Conservation (phyloP, 1,284 basidiomycete species). For the Trametes hirsuta region DNA sequence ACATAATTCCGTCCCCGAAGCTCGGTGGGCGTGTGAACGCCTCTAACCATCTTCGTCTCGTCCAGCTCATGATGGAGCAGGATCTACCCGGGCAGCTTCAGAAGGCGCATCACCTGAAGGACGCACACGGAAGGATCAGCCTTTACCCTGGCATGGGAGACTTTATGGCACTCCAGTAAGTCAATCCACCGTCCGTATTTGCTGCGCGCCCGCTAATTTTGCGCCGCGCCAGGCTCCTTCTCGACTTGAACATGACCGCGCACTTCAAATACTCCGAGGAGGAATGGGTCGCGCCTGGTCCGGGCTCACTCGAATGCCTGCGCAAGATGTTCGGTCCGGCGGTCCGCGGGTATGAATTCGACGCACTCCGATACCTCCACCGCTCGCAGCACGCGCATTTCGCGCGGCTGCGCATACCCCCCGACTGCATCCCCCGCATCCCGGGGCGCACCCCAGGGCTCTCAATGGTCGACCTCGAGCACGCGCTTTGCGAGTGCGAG, state of each 20-base stretch:
- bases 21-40: constrained; percentile 36
- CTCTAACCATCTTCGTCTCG: constrained; percentile 40
- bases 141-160: constrained; percentile 44
- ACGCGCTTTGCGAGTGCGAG: constrained; percentile 48
- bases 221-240: constrained; percentile 36
- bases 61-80: constrained; percentile 43
- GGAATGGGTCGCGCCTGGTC: constrained; percentile 45
- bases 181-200: constrained; percentile 2
- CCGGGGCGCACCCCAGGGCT: constrained; percentile 27
- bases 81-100: constrained; percentile 38
- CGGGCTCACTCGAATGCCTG: constrained; percentile 44
- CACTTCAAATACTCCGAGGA: constrained; percentile 43
- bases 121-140: constrained; percentile 40
- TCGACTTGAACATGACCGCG: constrained; percentile 48
- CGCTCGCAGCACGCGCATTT: constrained; percentile 42
- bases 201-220: not conserved
- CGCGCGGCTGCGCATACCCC: constrained; percentile 37
- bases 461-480: constrained; percentile 48
- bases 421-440: constrained; percentile 34
- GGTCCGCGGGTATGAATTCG: constrained; percentile 37
- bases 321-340: constrained; percentile 43
- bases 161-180: constrained; percentile 47
- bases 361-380: constrained; percentile 43
- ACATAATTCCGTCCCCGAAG: constrained; percentile 45
- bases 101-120: constrained; percentile 38